Evolutionary conservation across 176 grass and related monocot genomes (phyloP).

Genomic region (Saccharum officinarum): DNA sequence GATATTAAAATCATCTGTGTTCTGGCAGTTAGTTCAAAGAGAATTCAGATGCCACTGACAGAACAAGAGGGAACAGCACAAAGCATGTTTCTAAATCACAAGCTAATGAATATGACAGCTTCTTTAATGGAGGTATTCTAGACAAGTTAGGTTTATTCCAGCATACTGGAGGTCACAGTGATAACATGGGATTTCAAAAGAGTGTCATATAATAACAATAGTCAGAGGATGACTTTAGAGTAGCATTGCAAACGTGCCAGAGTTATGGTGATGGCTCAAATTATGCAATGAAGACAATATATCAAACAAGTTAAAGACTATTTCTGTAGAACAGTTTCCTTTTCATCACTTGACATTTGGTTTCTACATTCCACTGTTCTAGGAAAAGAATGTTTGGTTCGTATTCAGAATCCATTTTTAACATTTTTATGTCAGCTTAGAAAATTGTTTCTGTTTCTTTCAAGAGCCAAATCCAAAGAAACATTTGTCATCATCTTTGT

Average conservation of each 20-base stretch:
- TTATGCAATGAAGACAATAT: background rate
- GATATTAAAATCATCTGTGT: conserved; percentile 38
- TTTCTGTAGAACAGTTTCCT: background rate
- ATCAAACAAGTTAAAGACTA: background rate
- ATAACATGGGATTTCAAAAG: conserved; percentile 4
- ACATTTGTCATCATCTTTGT: background rate
- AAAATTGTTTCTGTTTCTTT: background rate
- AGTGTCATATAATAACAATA: background rate
- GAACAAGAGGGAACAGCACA: background rate
- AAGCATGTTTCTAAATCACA: background rate
- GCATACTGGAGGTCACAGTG: background rate
- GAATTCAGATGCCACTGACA: conserved; percentile 9
- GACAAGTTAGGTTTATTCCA: background rate
- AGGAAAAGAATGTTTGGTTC: background rate
- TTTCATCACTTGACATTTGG: background rate
- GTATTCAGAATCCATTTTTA: background rate
- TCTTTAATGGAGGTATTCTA: background rate
- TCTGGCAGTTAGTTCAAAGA: background rate
- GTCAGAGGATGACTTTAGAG: conserved; percentile 7
- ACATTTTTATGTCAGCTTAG: background rate
- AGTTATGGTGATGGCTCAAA: background rate
- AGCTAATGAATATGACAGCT: background rate
- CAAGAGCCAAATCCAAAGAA: background rate
- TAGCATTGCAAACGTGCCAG: background rate
- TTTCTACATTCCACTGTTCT: background rate